Conservation (phyloP, 768 basidiomycete species). For the Boletus huronensis region DNA sequence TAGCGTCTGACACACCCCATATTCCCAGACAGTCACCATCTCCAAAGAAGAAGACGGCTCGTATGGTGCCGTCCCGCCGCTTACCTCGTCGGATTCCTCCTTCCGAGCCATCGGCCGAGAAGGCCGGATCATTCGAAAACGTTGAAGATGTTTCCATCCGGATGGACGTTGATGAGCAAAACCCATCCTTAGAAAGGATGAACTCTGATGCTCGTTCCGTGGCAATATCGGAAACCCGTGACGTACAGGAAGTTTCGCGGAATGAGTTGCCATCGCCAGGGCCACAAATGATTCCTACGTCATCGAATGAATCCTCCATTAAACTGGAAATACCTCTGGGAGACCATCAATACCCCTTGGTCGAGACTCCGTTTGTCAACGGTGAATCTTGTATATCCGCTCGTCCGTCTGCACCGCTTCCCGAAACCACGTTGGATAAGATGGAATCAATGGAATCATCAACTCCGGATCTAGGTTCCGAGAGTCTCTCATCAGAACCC, state of each 20-base stretch:
- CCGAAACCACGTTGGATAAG: not conserved
- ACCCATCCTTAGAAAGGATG: not conserved
- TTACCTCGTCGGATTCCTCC: conserved; percentile 17
- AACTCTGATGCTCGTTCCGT: not conserved
- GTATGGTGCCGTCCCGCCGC: conserved; percentile 25
- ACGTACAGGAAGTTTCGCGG: not conserved
- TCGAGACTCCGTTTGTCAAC: not conserved
- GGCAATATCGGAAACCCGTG: not conserved
- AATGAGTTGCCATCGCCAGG: not conserved
- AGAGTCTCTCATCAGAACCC: not conserved
- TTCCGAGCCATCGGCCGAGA: not conserved
- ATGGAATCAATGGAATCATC: conserved; percentile 1
- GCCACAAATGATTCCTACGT: not conserved
- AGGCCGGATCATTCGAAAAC: not conserved
- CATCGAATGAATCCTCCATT: not conserved
- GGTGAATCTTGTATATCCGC: not conserved
- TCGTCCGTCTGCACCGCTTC: not conserved
- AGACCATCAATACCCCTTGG: not conserved
- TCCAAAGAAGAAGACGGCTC: conserved; percentile 22
- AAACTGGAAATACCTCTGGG: not conserved
- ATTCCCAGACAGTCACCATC: not conserved
- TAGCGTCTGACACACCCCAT: not conserved
- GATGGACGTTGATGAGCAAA: conserved; percentile 5
- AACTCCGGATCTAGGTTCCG: not conserved
- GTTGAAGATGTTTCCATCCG: not conserved